Base-by-base conservation (phyloP, 306 rosid species). In the Biancaea sappan region DNA sequence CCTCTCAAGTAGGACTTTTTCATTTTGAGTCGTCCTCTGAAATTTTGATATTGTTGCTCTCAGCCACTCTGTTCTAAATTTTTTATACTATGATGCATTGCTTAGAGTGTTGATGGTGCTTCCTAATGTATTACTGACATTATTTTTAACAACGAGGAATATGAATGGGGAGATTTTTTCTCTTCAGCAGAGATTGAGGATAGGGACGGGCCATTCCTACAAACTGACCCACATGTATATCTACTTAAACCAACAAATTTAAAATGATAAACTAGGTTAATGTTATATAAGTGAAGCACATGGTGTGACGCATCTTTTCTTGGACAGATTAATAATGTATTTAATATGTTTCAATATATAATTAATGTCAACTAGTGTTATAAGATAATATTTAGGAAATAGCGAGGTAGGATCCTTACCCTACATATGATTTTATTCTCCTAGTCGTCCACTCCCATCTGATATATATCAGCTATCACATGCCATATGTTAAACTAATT, bases 401-500 rank as follows among this genome's bases (percentile, higher is more conserved):
- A 75, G 80, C 66, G 51, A 22, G 8, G n/a, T n/a, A n/a, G 28
- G 68, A 62, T 22, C 15, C 51, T 65, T 66, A 70, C 83, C 85
- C 87, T 78, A 83, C 87, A 58, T 80, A 80, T 77, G 83, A 80
- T 83, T 83, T 83, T 74, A 72, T 76, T 82, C 80, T 82, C 50
- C 67, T 25, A 66, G 69, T 70, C 86, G 75, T 75, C 86, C 78
- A 48, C 40, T 67, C 59, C 59, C 54, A 65, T 60, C 38, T 53
- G 59, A 75, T 38, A 48, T 38, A 48, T 43, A 64, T 79, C 64
- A 14, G 24, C 73, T 14, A 64, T 66, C 54, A 43, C 76, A 51
- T 47, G 73, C 59, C 72, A 50, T 72, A 82, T 52, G 47, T 57
- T 50, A 32, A 72, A 72, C 28, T 47, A 48, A n/a, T n/a, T n/a